Conservation (phyloP, 73 alveolate species). For the Paramecium octaurelia region DNA sequence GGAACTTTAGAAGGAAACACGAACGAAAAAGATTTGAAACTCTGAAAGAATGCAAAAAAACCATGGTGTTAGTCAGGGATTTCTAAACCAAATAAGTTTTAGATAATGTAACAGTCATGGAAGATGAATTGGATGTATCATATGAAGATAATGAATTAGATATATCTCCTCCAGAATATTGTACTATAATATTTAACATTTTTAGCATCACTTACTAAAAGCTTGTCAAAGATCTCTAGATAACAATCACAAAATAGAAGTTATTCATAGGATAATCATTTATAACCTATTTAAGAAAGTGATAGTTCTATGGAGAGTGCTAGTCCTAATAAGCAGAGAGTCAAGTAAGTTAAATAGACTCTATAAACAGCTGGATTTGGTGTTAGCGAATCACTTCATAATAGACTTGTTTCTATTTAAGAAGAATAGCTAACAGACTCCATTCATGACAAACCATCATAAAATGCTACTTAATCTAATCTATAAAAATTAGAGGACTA, state of each 20-base stretch:
- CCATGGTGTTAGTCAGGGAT: neutral
- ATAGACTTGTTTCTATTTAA: neutral
- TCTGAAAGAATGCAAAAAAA: neutral
- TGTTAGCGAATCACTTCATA: neutral
- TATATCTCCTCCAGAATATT: neutral
- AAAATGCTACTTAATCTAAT: neutral
- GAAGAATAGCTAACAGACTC: neutral
- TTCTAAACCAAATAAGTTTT: neutral
- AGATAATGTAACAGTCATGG: neutral
- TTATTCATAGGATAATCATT: neutral
- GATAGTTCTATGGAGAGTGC: neutral
- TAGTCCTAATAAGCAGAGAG: neutral
- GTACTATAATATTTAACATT: neutral
- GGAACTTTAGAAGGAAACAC: neutral
- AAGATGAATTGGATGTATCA: neutral
- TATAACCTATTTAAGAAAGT: conserved; percentile 3
- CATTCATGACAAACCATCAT: neutral
- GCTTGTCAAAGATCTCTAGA: neutral
- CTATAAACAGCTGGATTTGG: conserved; percentile 44
- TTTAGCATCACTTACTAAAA: neutral
- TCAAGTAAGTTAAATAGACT: neutral
- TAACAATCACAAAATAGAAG: neutral
- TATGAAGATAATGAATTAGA: conserved; percentile 2
- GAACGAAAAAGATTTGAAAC: neutral
- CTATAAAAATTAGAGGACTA: neutral